Evolutionary conservation across 1,284 basidiomycete species (phyloP).

Genomic region (Trichosporon ovoides): DNA sequence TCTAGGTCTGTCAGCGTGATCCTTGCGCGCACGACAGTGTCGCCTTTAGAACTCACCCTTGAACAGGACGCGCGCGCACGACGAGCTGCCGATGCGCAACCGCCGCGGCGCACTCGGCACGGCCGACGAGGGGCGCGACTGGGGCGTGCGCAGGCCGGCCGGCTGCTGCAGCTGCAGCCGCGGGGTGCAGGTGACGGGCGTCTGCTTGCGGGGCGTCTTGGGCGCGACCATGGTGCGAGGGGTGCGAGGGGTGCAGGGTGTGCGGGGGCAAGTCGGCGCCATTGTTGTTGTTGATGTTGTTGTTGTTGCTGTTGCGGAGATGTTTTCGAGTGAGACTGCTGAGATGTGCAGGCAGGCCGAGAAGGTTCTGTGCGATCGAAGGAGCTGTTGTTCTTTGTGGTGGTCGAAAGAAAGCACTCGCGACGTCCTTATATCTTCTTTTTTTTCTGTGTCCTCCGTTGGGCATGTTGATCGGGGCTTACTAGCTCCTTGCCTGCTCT

Average conservation of each 20-base stretch:
- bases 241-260: neutral
- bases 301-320: neutral
- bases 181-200: conserved; percentile 1
- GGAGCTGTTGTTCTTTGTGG: too few relatives aligned
- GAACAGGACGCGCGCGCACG: neutral
- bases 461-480: too few relatives aligned
- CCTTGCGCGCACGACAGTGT: neutral
- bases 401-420: too few relatives aligned
- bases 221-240: conserved; percentile 1
- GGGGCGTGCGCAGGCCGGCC: neutral
- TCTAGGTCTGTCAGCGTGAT: neutral
- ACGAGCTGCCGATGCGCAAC: neutral
- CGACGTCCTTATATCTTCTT: too few relatives aligned
- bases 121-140: neutral
- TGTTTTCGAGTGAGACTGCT: neutral
- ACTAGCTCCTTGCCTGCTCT: too few relatives aligned
- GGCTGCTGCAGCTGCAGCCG: neutral
- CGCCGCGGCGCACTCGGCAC: neutral
- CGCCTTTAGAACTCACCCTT: neutral
- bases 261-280: neutral
- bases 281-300: neutral
- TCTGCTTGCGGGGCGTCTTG: conserved; percentile 3
- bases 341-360: neutral
- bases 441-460: too few relatives aligned
- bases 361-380: too few relatives aligned